Evolutionary conservation across 2,329 filamentous ascomycete genomes (phyloP).

Genomic region (Xylariaceae sp.): DNA sequence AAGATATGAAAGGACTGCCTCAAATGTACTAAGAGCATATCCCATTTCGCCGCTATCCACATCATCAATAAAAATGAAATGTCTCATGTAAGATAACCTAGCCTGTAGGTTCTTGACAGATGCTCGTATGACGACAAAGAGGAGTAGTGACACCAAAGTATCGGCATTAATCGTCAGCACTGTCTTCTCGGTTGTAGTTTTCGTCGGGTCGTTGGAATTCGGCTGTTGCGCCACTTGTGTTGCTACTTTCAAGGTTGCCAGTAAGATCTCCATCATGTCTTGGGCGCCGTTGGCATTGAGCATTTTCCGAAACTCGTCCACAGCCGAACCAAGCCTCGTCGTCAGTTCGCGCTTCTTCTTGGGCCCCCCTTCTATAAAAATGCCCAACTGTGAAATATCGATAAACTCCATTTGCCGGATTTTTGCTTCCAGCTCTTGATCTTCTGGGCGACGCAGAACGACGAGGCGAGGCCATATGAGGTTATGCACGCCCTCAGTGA

Average conservation of each 20-base stretch:
- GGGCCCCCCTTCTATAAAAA: slow-evolving; percentile 74
- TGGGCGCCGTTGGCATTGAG: slow-evolving; percentile 72
- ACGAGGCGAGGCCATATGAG: slow-evolving; percentile 81
- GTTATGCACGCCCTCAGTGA: slow-evolving; percentile 88
- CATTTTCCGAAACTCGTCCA: slow-evolving; percentile 88
- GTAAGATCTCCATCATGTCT: slow-evolving; percentile 79
- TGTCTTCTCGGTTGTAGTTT: slow-evolving; percentile 47
- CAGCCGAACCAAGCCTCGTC: slow-evolving; percentile 68
- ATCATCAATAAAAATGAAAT: slow-evolving; percentile 97
- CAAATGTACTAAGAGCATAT: slow-evolving; percentile 92
- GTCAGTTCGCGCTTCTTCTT: slow-evolving; percentile 78
- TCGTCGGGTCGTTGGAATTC: slow-evolving; percentile 29
- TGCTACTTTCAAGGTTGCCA: slow-evolving; percentile 78
- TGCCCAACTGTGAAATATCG: slow-evolving; percentile 91
- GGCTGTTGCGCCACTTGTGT: slow-evolving; percentile 62
- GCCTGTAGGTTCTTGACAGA: slow-evolving; percentile 85
- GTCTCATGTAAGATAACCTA: slow-evolving; percentile 87
- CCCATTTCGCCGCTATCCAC: slow-evolving; percentile 95
- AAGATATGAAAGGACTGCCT: slow-evolving; percentile 88
- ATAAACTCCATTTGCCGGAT: slow-evolving; percentile 91
- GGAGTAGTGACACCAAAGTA: slow-evolving; percentile 82
- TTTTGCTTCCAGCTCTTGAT: slow-evolving; percentile 81
- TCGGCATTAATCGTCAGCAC: slow-evolving; percentile 73
- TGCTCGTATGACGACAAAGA: slow-evolving; percentile 89
- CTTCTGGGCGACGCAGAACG: slow-evolving; percentile 72